Evolutionary conservation across 179 eudicot genomes (phyloP).

Genomic region (Actinidia chinensis): DNA sequence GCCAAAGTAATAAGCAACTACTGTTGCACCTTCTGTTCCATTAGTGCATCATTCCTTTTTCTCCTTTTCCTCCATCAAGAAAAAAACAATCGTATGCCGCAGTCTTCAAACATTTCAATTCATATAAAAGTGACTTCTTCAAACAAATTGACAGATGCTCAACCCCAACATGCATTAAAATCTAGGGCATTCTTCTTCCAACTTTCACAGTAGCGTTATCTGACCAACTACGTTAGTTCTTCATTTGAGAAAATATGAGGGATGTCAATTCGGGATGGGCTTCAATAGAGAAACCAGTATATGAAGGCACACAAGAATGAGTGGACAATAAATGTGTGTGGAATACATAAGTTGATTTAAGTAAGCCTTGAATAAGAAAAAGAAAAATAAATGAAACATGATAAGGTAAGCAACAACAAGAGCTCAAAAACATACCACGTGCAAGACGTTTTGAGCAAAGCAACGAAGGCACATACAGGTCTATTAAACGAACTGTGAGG

Average conservation of each 20-base stretch:
- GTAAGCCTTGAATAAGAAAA: neutral
- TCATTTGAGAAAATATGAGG: neutral
- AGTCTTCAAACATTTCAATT: neutral
- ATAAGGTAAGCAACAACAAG: neutral
- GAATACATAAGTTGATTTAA: neutral
- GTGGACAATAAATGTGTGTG: too few relatives aligned
- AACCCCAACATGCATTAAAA: neutral
- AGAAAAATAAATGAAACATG: neutral
- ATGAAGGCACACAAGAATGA: neutral
- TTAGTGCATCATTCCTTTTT: constrained; percentile 6
- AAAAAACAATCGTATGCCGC: neutral
- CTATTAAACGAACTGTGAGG: constrained; percentile 64
- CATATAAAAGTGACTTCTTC: neutral
- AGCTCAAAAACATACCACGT: constrained; percentile 53
- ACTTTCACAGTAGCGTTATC: neutral
- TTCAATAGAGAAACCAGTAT: neutral
- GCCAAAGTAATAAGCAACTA: too few relatives aligned
- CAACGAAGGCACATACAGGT: constrained; percentile 76
- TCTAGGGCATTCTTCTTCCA: neutral
- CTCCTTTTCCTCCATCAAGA: neutral
- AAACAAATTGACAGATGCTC: neutral
- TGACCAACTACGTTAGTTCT: neutral
- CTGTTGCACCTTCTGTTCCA: neutral
- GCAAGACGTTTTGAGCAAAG: constrained; percentile 70
- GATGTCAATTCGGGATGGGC: neutral